Evolutionary conservation across 441 rosid genomes (phyloP).

Genomic region (Gossypium davidsonii): DNA sequence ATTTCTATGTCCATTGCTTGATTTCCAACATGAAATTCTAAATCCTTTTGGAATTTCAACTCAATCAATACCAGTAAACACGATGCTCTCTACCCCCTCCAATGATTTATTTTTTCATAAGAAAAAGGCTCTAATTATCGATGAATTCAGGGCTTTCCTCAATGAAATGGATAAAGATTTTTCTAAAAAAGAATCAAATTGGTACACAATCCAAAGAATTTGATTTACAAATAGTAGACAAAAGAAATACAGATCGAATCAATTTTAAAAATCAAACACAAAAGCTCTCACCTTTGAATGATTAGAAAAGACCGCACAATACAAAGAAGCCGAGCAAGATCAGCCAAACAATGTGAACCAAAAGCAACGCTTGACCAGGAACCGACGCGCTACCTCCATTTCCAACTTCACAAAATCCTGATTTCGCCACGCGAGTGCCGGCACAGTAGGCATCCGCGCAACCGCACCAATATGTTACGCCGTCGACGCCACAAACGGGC

Average conservation of each 20-base stretch:
- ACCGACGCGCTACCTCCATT: neutral
- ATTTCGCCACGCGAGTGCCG: neutral
- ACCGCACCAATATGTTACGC: slow-evolving; percentile 1
- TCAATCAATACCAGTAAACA: neutral
- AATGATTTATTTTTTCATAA: neutral
- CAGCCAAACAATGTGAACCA: slow-evolving; percentile 6
- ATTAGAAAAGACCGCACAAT: slow-evolving; percentile 57
- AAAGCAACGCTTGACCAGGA: slow-evolving; percentile 6
- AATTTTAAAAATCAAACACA: neutral
- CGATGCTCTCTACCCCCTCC: slow-evolving; percentile 1
- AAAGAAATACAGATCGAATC: neutral
- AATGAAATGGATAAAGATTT: neutral
- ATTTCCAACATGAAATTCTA: neutral
- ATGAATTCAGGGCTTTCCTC: neutral
- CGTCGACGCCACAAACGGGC: neutral
- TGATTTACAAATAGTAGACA: slow-evolving; percentile 3
- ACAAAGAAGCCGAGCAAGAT: slow-evolving; percentile 53
- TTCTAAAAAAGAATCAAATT: neutral
- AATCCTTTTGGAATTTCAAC: neutral
- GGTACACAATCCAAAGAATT: neutral
- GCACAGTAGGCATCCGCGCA: neutral
- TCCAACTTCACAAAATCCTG: neutral
- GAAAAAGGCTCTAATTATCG: neutral
- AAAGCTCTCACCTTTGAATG: neutral
- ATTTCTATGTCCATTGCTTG: neutral